Conservation (phyloP, 768 basidiomycete species). For the Scleroderma bovista region DNA sequence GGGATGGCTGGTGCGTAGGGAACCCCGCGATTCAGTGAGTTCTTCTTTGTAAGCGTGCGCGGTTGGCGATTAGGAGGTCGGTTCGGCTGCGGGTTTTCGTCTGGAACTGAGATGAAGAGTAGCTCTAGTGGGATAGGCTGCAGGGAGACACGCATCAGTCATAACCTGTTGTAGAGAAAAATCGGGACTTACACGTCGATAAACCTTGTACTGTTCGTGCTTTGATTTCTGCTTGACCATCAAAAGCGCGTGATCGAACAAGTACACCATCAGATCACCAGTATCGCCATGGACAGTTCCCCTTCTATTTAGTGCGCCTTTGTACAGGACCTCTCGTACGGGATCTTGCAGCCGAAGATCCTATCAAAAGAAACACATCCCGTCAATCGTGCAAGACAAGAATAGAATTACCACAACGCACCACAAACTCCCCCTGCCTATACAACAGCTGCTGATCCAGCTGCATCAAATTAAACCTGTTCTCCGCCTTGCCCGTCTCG, state of each 20-base stretch:
- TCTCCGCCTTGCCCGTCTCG: conserved; percentile 94
- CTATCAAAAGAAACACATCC: conserved; percentile 32
- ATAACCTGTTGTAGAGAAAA: not conserved
- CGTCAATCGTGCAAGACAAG: too few relatives aligned
- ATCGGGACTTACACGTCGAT: conserved; percentile 67
- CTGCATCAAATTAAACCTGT: conserved; percentile 91
- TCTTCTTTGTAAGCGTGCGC: conserved; percentile 39
- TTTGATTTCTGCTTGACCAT: conserved; percentile 95
- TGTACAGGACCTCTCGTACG: conserved; percentile 85
- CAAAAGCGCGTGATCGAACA: conserved; percentile 94
- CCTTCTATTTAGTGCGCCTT: conserved; percentile 84
- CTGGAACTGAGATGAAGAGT: conserved; percentile 72
- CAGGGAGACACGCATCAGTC: conserved; percentile 2
- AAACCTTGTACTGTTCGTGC: conserved; percentile 88
- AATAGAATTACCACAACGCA: too few relatives aligned
- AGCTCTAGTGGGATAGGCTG: conserved; percentile 97
- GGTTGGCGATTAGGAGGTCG: conserved; percentile 39
- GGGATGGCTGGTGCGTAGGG: conserved; percentile 44
- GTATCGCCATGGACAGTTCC: conserved; percentile 65
- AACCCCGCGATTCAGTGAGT: conserved; percentile 36
- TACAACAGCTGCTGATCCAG: conserved; percentile 89
- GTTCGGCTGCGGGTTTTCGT: conserved; percentile 43
- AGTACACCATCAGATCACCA: conserved; percentile 87
- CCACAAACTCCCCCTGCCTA: conserved; percentile 85
- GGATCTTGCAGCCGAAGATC: conserved; percentile 85